Conservation (phyloP, 1,139 yeast species). For the Zhuliangozyma blackwelliae region DNA sequence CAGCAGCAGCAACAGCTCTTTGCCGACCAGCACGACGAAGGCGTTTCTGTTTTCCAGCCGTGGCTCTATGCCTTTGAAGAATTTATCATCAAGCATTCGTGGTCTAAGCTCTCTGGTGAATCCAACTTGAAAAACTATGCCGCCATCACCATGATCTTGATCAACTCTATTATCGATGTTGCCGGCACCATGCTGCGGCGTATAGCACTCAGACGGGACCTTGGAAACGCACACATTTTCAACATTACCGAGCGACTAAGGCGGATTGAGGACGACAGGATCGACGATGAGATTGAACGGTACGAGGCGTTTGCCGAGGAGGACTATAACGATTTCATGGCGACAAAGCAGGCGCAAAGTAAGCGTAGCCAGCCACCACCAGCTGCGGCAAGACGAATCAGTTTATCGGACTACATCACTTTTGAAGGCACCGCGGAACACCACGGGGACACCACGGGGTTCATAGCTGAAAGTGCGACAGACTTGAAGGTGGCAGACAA, state of each 20-base stretch:
- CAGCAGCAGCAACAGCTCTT: too few species aligned
- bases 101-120: constrained; percentile 9
- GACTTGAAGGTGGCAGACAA: too few species aligned
- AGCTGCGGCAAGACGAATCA: not conserved
- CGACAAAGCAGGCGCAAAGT: constrained; percentile 1
- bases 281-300: constrained; percentile 42
- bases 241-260: constrained; percentile 37
- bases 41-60: constrained; percentile 39
- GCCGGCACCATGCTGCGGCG: constrained; percentile 28
- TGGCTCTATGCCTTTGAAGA: constrained; percentile 40
- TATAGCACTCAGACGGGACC: constrained; percentile 32
- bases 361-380: constrained; percentile 1
- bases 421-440: too few species aligned
- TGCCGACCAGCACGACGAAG: constrained; percentile 26
- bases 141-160: constrained; percentile 41
- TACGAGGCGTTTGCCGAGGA: constrained; percentile 40
- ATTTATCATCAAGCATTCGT: constrained; percentile 24
- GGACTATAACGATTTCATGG: constrained; percentile 20
- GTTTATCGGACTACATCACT: constrained; percentile 2
- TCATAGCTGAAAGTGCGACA: too few species aligned
- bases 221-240: constrained; percentile 37
- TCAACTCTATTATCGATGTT: constrained; percentile 40
- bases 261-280: constrained; percentile 32
- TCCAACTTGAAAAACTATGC: constrained; percentile 35
- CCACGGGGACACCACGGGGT: too few species aligned